Evolutionary conservation across 2,329 filamentous ascomycete genomes (phyloP), one percentile per base, ranked within the genome.

Genomic region (Aureobasidium lini): DNA sequence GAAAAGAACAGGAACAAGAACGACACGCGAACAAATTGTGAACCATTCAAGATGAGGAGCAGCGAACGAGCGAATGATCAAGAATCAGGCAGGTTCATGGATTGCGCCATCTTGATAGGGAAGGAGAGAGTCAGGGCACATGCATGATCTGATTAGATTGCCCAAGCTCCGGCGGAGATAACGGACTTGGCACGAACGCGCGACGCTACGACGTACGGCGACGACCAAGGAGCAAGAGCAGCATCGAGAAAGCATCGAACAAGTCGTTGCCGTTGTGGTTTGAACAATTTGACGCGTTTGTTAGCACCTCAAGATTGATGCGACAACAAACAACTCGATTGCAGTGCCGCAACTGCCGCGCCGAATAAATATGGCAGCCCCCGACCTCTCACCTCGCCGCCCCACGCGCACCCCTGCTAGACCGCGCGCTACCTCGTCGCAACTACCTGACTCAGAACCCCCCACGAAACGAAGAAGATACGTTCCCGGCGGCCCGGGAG

Each of bases 401-500:
- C 62, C 64, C 54, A 62, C 66, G 62, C 68, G 66, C 56, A 69
- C 68, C 29, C 69, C 66, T 29, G 69, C 62, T 29, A 63, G 68
- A 18, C 59, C 64, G 13, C 60, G 64, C 44, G 64, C 66, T 15
- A 65, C 65, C 34, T 64, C 66, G 15, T 64, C 64, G 9, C 66
- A 64, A 44, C 67, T 66, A 57, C 62, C 72, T 47, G 72, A 74
- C 61, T 74, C 73, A 16, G 75, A 74, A 56, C 75, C 75, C 34
- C 72, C 74, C 31, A 67, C 63, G 44, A 79, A 79, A 72, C 72
- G 72, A 67, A 73, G 73, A 62, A 77, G 73, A 73, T 96, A 96
- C 75, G 83, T 95, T 49, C 90, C 93, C 36, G 91, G 91, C 49
- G 91, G 90, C 3, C 87, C 90, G 60, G 90, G 90, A 40, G 91